Percentiles rank a stretch among this genome's conserved stretches.
Conservation (phyloP, 2,329 filamentous ascomycete genomes). For the Colletotrichum sp. region DNA sequence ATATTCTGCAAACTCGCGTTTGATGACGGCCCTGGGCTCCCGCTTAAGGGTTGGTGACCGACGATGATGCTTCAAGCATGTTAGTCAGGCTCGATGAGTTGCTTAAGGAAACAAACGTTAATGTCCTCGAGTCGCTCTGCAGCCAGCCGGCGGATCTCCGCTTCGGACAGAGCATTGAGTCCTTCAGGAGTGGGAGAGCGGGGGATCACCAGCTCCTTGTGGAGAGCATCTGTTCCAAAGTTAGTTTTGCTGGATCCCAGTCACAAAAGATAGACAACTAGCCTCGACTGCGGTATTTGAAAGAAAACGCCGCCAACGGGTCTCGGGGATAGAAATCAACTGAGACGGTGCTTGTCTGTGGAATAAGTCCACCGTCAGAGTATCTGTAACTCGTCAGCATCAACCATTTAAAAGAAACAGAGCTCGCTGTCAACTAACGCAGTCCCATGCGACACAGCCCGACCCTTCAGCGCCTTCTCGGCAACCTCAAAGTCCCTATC, state of each 20-base stretch:
- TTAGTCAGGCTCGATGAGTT: not conserved
- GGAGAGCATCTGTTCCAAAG: conserved; percentile 22
- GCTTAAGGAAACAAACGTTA: not conserved
- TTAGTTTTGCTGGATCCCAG: not conserved
- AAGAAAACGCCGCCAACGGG: conserved; percentile 22
- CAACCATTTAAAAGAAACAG: not conserved
- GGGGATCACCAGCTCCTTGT: conserved; percentile 23
- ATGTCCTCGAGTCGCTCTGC: conserved; percentile 12
- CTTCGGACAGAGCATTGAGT: conserved; percentile 8
- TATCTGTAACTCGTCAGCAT: not conserved
- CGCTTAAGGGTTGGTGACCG: conserved; percentile 4
- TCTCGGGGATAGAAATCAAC: conserved; percentile 8
- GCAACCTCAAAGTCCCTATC: conserved; percentile 1
- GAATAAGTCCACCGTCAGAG: not conserved
- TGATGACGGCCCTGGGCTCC: conserved; percentile 7
- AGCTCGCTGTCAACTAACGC: conserved; percentile 16
- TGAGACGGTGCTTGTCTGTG: not conserved
- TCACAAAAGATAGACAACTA: not conserved
- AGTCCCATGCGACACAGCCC: conserved; percentile 23
- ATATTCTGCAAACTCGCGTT: conserved; percentile 16
- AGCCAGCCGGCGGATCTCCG: conserved; percentile 18
- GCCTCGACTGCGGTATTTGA: conserved; percentile 29
- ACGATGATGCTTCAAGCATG: not conserved
- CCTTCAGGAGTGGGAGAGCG: conserved; percentile 19
- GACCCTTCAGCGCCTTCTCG: conserved; percentile 23